Evolutionary conservation across 164 flowering plant genomes (phyloP).

Genomic region (Tinospora cordifolia): DNA sequence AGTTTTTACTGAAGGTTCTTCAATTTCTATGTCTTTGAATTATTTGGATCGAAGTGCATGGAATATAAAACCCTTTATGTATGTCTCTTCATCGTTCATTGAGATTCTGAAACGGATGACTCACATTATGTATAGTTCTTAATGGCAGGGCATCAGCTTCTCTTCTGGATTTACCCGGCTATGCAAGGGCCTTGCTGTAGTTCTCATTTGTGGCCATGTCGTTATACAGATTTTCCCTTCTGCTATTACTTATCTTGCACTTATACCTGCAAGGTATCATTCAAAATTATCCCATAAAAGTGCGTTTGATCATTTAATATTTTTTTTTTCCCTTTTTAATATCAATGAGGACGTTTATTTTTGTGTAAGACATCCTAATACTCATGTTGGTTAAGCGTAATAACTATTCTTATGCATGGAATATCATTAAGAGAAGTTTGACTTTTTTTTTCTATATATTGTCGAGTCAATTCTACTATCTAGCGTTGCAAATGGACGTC

Average conservation of each 20-base stretch:
- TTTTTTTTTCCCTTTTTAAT: not conserved
- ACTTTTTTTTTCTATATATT: too few relatives aligned
- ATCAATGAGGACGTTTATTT: not conserved
- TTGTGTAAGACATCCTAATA: not conserved
- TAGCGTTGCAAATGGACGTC: too few relatives aligned
- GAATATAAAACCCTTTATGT: too few relatives aligned
- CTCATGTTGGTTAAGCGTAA: not conserved
- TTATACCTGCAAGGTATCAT: slow-evolving; percentile 81
- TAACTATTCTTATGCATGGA: not conserved
- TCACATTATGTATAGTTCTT: slow-evolving; percentile 13
- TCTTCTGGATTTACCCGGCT: slow-evolving; percentile 68
- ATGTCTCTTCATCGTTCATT: too few relatives aligned
- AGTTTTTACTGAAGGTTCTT: too few relatives aligned
- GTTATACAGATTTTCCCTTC: slow-evolving; percentile 67
- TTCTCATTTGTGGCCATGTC: slow-evolving; percentile 60
- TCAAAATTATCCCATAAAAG: not conserved
- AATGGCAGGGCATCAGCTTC: slow-evolving; percentile 38
- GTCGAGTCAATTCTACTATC: too few relatives aligned
- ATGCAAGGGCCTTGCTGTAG: slow-evolving; percentile 79
- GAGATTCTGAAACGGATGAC: slow-evolving; percentile 12
- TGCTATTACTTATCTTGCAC: slow-evolving; percentile 62
- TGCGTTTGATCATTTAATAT: not conserved
- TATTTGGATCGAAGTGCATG: too few relatives aligned
- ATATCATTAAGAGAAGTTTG: not conserved
- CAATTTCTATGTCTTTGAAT: too few relatives aligned